phyloP scores from a whole-genome alignment of 139 green algal species.

The Haematococcus sp. region DNA sequence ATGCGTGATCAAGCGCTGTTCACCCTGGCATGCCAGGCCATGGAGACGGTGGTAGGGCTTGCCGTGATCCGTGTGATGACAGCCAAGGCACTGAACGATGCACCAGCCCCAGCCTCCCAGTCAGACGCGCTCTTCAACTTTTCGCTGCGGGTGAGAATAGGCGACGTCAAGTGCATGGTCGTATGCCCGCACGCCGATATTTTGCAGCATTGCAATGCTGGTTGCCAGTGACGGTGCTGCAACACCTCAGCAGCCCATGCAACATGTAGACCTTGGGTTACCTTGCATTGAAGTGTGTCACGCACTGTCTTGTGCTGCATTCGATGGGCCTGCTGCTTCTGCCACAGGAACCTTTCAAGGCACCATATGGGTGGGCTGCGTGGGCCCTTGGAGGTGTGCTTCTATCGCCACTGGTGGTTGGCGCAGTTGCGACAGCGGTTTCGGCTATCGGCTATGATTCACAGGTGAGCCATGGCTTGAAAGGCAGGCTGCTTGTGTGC shows the following conservation, averaged over 20 bases:
- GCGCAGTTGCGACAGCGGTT: slow-evolving; percentile 35
- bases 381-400: slow-evolving; percentile 71
- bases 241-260: too few species aligned
- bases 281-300: too few species aligned
- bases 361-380: slow-evolving; percentile 64
- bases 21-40: slow-evolving; percentile 40
- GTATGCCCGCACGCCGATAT: too few species aligned
- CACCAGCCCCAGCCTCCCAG: not conserved
- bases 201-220: too few species aligned
- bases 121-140: slow-evolving; percentile 30
- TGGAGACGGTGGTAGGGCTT: slow-evolving; percentile 59
- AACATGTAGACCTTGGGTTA: too few species aligned
- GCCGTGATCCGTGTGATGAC: slow-evolving; percentile 45
- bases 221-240: too few species aligned
- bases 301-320: too few species aligned
- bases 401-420: slow-evolving; percentile 64
- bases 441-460: slow-evolving; percentile 43
- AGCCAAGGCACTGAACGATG: slow-evolving; percentile 12
- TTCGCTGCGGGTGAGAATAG: not conserved
- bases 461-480: slow-evolving; percentile 16
- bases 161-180: too few species aligned
- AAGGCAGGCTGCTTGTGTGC: not conserved
- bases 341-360: slow-evolving; percentile 58
- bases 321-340: not conserved
- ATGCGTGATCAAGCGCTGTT: not conserved